Percentiles rank a stretch among this genome's conserved stretches.
These are phyloP conservation scores for Protomyces inouyei DNA, from an alignment of 1,139 yeast species.

Conservation along the genomic window DNA sequence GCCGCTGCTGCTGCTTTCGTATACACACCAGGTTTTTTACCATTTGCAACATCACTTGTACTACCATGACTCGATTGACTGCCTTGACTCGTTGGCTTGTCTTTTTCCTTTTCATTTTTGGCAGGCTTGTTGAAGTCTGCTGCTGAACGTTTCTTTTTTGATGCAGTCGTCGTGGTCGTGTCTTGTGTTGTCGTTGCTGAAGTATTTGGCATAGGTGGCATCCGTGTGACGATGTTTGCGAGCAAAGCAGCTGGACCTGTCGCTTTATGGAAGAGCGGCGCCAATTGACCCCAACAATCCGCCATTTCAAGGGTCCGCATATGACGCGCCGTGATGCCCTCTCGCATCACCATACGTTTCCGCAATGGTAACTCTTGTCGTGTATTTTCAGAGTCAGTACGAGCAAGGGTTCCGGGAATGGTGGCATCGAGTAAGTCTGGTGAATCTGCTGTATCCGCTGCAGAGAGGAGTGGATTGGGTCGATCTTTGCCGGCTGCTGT, in stretches of 20 bases:
- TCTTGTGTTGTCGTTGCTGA: background rate
- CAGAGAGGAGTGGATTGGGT: background rate
- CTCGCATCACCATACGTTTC: conserved; percentile 14
- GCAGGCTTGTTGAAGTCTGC: background rate
- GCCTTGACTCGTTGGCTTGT: background rate
- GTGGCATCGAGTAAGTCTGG: background rate
- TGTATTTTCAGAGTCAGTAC: conserved; percentile 8
- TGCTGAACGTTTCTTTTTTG: background rate
- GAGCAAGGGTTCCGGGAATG: background rate
- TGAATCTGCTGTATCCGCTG: background rate
- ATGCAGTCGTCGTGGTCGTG: background rate
- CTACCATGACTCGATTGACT: background rate
- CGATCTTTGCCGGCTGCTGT: background rate
- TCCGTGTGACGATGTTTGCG: background rate
- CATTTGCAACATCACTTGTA: background rate
- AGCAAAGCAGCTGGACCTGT: conserved; percentile 9
- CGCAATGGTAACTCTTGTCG: conserved; percentile 5
- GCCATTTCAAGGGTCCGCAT: conserved; percentile 13
- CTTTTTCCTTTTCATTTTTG: background rate
- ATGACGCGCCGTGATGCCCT: conserved; percentile 20
- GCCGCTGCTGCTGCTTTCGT: background rate
- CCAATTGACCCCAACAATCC: conserved; percentile 15
- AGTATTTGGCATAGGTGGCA: conserved; percentile 5
- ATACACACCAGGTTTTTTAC: background rate
- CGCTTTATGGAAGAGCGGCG: conserved; percentile 8